Evolutionary conservation across 306 rosid genomes (phyloP), one percentile per base, ranked within the genome.

Genomic region (Heteromeles arbutifolia): DNA sequence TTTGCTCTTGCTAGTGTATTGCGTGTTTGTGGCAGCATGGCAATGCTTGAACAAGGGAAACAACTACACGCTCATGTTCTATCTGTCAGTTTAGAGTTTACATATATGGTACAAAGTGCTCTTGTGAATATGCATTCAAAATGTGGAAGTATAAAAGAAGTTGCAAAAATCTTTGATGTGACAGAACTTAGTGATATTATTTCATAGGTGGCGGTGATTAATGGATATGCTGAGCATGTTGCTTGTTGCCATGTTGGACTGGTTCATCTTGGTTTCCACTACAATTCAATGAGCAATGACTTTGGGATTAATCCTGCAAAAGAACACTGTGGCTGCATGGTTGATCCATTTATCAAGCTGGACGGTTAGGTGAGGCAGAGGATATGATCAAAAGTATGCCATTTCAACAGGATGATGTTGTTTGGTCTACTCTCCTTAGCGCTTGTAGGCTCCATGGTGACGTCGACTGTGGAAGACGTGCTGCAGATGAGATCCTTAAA

Each of bases 221-320:
- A 65, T 74, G 93, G 95, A 72, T 87, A 89, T 70, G 89, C 92
- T 7, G 90, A 93, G 69, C 97, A 91, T 82, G 74, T 87, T 41
- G 90, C 98, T 41, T 90, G 98, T 83, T 83, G 87, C 87, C 98
- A 90, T 76, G 91, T 85, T 78, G 98, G 96, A 78, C 75, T 89
- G 72, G 85, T 86, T 78, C 90, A 87, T 86, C 98, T 87, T 72
- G 92, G 96, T 52, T 86, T 88, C 82, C 29, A 81, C 76, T 90
- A 87, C 75, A 78, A 65, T 67, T 78, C 82, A 32, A 86, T 89
- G 98, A 84, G 59, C 10, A 62, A 70, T 63, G 63, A 87, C 59
- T 86, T 86, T 67, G 48, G 4, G 53, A 87, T 89, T 74, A 78
- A 52, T 84, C 97, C 97, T 77, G 81, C 92, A 44, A 90, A 85